phyloP scores from a whole-genome alignment of 2,329 filamentous ascomycete species.

The Aspergillus felis region DNA sequence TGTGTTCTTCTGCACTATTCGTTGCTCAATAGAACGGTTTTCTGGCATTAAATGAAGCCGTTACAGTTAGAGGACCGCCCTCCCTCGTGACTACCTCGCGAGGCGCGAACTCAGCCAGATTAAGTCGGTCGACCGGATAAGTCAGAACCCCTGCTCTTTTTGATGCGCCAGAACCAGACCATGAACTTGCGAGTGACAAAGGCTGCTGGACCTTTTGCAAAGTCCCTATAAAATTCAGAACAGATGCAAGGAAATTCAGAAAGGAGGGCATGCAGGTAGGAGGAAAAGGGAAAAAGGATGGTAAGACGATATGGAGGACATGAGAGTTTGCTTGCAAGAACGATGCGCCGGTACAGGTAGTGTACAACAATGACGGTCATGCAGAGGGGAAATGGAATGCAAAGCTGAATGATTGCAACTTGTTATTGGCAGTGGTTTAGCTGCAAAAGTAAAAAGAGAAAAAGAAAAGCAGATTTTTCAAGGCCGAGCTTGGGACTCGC shows the following conservation, averaged over 20 bases:
- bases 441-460: slow-evolving; percentile 18
- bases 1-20: slow-evolving; percentile 13
- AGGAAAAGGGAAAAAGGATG: slow-evolving; percentile 14
- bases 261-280: slow-evolving; percentile 21
- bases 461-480: slow-evolving; percentile 5
- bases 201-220: slow-evolving; percentile 9
- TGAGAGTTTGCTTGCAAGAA: slow-evolving; percentile 11
- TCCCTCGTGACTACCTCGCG: slow-evolving; percentile 26
- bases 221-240: not conserved
- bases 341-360: slow-evolving; percentile 24
- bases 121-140: slow-evolving; percentile 30
- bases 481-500: slow-evolving; percentile 21
- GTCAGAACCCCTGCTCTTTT: slow-evolving; percentile 31
- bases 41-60: slow-evolving; percentile 12
- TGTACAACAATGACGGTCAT: slow-evolving; percentile 33
- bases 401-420: slow-evolving; percentile 17
- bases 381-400: slow-evolving; percentile 23
- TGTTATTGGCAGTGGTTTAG: slow-evolving; percentile 18
- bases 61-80: slow-evolving; percentile 7
- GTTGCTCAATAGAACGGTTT: slow-evolving; percentile 18
- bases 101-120: slow-evolving; percentile 27
- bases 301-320: slow-evolving; percentile 12
- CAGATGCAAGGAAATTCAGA: slow-evolving; percentile 9
- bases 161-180: slow-evolving; percentile 30
- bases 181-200: slow-evolving; percentile 15